These are phyloP conservation scores for Colletotrichum sansevieriae DNA, from an alignment of 2,329 filamentous ascomycete genomes.

Conservation along the genomic window DNA sequence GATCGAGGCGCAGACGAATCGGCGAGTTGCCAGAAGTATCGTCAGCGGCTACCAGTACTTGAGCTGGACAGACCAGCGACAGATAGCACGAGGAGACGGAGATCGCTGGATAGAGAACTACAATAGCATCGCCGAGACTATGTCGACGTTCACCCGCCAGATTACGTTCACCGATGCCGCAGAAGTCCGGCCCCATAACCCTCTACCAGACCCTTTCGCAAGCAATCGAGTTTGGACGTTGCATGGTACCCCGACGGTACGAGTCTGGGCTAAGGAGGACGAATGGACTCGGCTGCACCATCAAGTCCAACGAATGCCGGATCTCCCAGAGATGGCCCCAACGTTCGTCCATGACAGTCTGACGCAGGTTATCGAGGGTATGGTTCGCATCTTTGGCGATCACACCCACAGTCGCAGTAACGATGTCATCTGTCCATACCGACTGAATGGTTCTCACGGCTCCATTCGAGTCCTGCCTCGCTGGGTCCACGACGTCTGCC, in stretches of 20 bases:
- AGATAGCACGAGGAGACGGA: neutral
- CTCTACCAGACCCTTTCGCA: neutral
- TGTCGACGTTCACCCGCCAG: neutral
- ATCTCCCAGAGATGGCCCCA: neutral
- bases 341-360: neutral
- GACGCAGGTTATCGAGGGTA: neutral
- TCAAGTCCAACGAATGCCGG: neutral
- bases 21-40: neutral
- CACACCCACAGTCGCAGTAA: no score
- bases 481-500: constrained; percentile 3
- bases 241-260: neutral
- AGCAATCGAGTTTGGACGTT: neutral
- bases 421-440: neutral
- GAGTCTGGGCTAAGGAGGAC: neutral
- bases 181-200: neutral
- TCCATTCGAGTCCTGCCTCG: neutral
- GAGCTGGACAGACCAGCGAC: neutral
- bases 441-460: neutral
- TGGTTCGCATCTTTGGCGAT: neutral
- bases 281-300: neutral
- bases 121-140: neutral
- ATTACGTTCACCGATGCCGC: neutral
- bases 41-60: constrained; percentile 1
- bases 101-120: neutral
- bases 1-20: neutral